Evolutionary conservation across 768 basidiomycete species (phyloP).

Genomic region (Mycena crocata): DNA sequence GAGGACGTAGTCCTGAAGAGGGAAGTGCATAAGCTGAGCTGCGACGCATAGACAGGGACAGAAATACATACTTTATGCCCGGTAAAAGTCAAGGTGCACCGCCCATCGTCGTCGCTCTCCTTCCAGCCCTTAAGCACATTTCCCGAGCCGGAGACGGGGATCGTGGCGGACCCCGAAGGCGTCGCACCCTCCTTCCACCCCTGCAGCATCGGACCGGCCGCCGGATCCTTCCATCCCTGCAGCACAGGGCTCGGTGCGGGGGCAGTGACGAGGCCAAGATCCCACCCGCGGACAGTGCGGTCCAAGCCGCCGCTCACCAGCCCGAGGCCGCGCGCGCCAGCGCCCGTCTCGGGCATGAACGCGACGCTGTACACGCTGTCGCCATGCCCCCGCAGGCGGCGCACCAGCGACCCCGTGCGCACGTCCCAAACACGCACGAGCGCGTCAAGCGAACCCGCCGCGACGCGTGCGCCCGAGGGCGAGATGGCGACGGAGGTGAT

Average conservation of each 20-base stretch:
- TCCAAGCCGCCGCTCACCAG: slow-evolving; percentile 45
- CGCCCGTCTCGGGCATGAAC: slow-evolving; percentile 73
- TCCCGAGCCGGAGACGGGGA: not conserved
- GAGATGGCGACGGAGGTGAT: slow-evolving; percentile 74
- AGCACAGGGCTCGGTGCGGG: slow-evolving; percentile 15
- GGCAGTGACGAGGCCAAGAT: slow-evolving; percentile 10
- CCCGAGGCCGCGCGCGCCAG: slow-evolving; percentile 51
- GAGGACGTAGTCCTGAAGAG: slow-evolving; percentile 71
- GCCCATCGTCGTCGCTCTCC: slow-evolving; percentile 65
- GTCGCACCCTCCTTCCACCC: slow-evolving; percentile 77
- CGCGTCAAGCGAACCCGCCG: slow-evolving; percentile 69
- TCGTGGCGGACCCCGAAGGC: slow-evolving; percentile 32
- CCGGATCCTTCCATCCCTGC: slow-evolving; percentile 31
- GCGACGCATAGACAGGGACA: not conserved
- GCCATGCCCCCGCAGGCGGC: slow-evolving; percentile 69
- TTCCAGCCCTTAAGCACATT: slow-evolving; percentile 43
- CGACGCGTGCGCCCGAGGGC: slow-evolving; percentile 67
- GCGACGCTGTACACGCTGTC: slow-evolving; percentile 78
- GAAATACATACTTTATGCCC: slow-evolving; percentile 86
- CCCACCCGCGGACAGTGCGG: slow-evolving; percentile 64
- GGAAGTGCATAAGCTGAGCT: not conserved
- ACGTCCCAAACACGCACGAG: slow-evolving; percentile 80
- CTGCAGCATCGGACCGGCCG: slow-evolving; percentile 63
- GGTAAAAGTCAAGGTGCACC: slow-evolving; percentile 85
- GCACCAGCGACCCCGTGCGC: slow-evolving; percentile 62